A percentile compares a stretch with the other conserved stretches of the same genome.
Conservation (phyloP, 2,329 filamentous ascomycete genomes). For the Fusarium xylarioides region DNA sequence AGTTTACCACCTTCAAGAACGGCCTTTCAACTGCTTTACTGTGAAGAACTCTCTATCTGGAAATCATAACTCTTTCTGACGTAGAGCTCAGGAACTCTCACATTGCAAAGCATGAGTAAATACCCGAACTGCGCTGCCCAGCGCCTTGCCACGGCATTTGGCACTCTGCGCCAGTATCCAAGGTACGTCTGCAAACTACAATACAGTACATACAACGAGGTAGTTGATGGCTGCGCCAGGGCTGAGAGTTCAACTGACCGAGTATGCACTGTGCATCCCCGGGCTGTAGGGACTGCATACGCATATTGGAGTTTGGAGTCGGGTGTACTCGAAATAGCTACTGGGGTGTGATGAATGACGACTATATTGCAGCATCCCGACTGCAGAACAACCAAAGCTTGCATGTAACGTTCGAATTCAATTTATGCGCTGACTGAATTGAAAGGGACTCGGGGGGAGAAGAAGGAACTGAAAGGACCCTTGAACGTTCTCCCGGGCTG, state of each 20-base stretch:
- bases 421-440: not conserved
- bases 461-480: not conserved
- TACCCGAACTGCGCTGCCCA: conserved; percentile 12
- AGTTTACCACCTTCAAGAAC: conserved; percentile 15
- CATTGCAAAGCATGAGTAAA: conserved; percentile 3
- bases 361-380: conserved; percentile 18
- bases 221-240: conserved; percentile 23
- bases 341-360: conserved; percentile 29
- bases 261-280: conserved; percentile 24
- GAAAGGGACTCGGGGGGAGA: not conserved
- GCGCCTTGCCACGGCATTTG: conserved; percentile 34
- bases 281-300: conserved; percentile 11
- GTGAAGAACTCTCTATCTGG: not conserved
- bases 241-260: conserved; percentile 14
- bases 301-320: not conserved
- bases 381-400: conserved; percentile 27
- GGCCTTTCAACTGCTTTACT: not conserved
- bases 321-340: conserved; percentile 13
- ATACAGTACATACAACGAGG: not conserved
- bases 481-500: conserved; percentile 18
- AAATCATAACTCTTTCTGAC: conserved; percentile 2
- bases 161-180: not conserved
- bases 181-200: not conserved
- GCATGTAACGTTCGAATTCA: conserved; percentile 19
- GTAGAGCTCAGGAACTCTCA: not conserved